A percentile compares a stretch with the other conserved stretches of the same genome.
These are phyloP conservation scores for Apophysomyces sp. DNA, from an alignment of 371 early-diverging fungal genomes.

Conservation along the genomic window DNA sequence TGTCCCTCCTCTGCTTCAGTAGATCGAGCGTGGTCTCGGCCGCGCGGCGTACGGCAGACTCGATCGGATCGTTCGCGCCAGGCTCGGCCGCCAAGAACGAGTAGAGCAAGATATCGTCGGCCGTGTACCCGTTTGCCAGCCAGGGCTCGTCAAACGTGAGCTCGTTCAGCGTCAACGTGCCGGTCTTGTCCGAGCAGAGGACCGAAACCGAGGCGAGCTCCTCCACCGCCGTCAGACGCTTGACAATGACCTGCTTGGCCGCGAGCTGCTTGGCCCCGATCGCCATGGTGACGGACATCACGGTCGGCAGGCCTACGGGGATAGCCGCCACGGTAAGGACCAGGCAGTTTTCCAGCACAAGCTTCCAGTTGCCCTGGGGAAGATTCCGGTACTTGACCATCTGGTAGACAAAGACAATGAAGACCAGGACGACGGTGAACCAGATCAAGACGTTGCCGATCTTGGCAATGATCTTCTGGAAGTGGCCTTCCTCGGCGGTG, in stretches of 20 bases:
- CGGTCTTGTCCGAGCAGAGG: slow-evolving; percentile 92
- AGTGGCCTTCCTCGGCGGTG: slow-evolving; percentile 79
- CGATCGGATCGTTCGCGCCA: slow-evolving; percentile 87
- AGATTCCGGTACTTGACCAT: slow-evolving; percentile 42
- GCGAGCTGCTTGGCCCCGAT: slow-evolving; percentile 87
- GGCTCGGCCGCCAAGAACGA: slow-evolving; percentile 84
- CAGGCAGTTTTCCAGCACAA: slow-evolving; percentile 66
- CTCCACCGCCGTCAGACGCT: slow-evolving; percentile 89
- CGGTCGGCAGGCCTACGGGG: slow-evolving; percentile 92
- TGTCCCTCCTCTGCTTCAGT: slow-evolving; percentile 47
- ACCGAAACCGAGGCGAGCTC: slow-evolving; percentile 87
- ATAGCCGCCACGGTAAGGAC: slow-evolving; percentile 92
- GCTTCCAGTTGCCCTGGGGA: slow-evolving; percentile 27
- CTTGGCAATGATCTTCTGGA: slow-evolving; percentile 77
- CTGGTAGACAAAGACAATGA: slow-evolving; percentile 74
- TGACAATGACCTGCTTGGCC: slow-evolving; percentile 86
- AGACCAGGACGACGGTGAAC: slow-evolving; percentile 70
- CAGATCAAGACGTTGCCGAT: slow-evolving; percentile 81
- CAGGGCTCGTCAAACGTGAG: slow-evolving; percentile 82
- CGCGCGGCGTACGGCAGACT: slow-evolving; percentile 77
- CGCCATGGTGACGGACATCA: slow-evolving; percentile 93
- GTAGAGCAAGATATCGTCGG: slow-evolving; percentile 74
- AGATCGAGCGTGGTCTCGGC: slow-evolving; percentile 70
- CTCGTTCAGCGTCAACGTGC: slow-evolving; percentile 87
- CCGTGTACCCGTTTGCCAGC: slow-evolving; percentile 69